A percentile compares a stretch with the other conserved stretches of the same genome.
Conservation (phyloP, 768 basidiomycete species). For the Lenzites betulinus region DNA sequence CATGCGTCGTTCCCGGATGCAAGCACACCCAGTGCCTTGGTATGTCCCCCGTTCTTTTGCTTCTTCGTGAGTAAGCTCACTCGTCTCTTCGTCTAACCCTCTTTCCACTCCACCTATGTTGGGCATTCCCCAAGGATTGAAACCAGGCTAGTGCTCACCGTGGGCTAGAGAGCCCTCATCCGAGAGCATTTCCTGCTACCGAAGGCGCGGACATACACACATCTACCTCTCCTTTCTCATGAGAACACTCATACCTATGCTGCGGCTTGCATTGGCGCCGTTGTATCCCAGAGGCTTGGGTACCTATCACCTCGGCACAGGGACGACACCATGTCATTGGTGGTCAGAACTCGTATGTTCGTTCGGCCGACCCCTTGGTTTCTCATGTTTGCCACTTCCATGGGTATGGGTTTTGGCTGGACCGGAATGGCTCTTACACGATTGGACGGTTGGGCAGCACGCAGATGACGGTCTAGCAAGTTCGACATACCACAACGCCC, state of each 20-base stretch:
- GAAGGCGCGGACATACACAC: neutral
- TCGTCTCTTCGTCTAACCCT: neutral
- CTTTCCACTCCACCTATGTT: neutral
- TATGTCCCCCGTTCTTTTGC: neutral
- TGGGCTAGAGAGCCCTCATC: neutral
- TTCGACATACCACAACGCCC: neutral
- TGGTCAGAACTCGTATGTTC: neutral
- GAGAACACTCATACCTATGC: neutral
- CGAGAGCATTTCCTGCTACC: neutral
- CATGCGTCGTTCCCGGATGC: neutral
- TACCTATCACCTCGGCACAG: neutral
- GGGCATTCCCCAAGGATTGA: neutral
- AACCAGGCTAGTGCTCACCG: neutral
- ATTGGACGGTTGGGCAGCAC: neutral
- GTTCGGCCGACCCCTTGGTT: neutral
- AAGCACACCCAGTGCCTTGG: neutral
- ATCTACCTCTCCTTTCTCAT: neutral
- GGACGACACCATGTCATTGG: neutral
- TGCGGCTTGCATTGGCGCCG: neutral
- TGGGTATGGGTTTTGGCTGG: neutral
- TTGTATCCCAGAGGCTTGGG: neutral
- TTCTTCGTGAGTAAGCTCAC: conserved; percentile 1
- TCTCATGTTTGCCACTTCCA: neutral
- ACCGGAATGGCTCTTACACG: neutral
- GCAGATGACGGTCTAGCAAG: neutral